These are phyloP conservation scores for Pleurotus tuber-regium DNA, from an alignment of 768 basidiomycete genomes.

Conservation along the genomic window DNA sequence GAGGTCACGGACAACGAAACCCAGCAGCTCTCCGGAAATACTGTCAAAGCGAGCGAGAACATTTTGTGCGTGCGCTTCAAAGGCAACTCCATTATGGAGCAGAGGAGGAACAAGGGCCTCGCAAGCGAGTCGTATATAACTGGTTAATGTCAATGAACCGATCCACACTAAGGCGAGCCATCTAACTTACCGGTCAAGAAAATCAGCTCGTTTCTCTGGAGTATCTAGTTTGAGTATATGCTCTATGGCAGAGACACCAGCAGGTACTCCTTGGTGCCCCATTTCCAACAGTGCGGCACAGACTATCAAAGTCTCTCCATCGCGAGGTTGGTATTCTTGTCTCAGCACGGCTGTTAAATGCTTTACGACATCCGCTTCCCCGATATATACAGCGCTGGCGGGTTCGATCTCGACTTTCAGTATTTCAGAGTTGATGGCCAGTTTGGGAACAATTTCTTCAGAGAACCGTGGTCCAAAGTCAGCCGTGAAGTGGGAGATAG, in stretches of 20 bases:
- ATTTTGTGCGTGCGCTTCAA: conserved; percentile 64
- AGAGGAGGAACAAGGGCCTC: conserved; percentile 51
- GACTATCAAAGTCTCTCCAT: conserved; percentile 44
- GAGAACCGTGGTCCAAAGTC: conserved; percentile 59
- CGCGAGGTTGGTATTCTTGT: conserved; percentile 34
- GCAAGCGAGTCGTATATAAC: conserved; percentile 51
- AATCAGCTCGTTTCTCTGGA: conserved; percentile 40
- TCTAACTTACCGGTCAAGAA: conserved; percentile 43
- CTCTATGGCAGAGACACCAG: conserved; percentile 45
- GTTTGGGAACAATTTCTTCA: conserved; percentile 42
- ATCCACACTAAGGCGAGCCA: too few relatives aligned
- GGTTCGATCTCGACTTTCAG: conserved; percentile 46
- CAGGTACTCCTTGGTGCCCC: conserved; percentile 40
- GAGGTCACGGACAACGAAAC: conserved; percentile 56
- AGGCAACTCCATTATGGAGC: conserved; percentile 53
- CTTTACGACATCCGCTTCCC: conserved; percentile 45
- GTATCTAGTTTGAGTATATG: conserved; percentile 45
- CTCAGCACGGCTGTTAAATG: conserved; percentile 53
- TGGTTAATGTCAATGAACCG: conserved; percentile 16
- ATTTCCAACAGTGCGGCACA: conserved; percentile 52
- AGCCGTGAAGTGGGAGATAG: conserved; percentile 58
- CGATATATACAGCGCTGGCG: conserved; percentile 44
- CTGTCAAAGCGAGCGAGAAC: conserved; percentile 46
- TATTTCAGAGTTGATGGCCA: conserved; percentile 40
- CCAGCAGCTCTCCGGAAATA: conserved; percentile 38